Percentiles rank a stretch among this genome's conserved stretches.
Conservation (phyloP, 768 basidiomycete genomes). For the Tricholoma terreum region DNA sequence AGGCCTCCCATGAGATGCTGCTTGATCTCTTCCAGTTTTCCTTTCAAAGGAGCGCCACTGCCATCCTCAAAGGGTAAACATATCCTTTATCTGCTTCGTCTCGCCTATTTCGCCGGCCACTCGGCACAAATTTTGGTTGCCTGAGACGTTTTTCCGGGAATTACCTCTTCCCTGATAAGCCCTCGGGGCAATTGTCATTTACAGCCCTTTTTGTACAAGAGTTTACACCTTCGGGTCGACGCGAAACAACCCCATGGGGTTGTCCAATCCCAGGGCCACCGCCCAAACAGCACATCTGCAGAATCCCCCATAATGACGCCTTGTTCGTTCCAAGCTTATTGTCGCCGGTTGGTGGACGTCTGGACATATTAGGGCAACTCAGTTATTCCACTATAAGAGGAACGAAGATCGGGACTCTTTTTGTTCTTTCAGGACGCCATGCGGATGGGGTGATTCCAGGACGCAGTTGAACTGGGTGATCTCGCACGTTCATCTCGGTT, state of each 20-base stretch:
- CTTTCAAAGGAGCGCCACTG: too few species aligned
- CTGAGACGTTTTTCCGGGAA: background rate
- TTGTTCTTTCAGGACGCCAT: background rate
- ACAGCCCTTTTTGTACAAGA: background rate
- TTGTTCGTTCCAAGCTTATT: background rate
- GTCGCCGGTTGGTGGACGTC: background rate
- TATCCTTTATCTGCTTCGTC: background rate
- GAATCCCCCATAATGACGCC: background rate
- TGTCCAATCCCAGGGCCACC: background rate
- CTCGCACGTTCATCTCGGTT: background rate
- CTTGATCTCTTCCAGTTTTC: background rate
- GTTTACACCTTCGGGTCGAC: background rate
- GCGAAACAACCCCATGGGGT: background rate
- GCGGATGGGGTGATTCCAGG: background rate
- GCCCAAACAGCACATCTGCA: background rate
- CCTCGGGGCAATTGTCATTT: background rate
- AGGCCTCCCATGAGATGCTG: background rate
- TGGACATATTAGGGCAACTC: background rate
- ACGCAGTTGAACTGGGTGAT: background rate
- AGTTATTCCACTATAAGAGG: background rate
- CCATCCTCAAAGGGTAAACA: background rate
- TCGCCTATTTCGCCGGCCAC: background rate
- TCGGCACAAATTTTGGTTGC: background rate
- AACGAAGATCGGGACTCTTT: background rate
- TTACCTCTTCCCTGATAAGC: background rate